A percentile compares a stretch with the other conserved stretches of the same genome.
Evolutionary conservation across 805 yeast genomes (phyloP).

Genomic region (Saccharomycopsis javanensis): DNA sequence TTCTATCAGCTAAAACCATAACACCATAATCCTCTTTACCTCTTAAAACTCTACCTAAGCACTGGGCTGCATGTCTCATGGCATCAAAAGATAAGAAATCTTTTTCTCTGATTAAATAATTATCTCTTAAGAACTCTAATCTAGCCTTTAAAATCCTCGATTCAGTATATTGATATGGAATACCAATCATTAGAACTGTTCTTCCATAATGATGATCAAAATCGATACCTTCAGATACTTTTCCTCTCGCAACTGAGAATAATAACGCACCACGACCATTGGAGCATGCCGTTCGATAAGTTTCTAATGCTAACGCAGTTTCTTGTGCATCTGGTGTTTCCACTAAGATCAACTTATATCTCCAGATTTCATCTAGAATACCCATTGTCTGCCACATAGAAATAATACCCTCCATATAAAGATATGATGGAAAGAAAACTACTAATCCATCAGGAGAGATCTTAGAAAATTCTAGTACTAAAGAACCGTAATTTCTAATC

Average conservation of each 20-base stretch:
- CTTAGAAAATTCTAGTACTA: conserved; percentile 85
- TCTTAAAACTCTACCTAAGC: conserved; percentile 91
- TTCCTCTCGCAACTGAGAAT: conserved; percentile 96
- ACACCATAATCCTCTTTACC: conserved; percentile 99
- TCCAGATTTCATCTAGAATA: conserved; percentile 96
- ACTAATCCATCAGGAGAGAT: conserved; percentile 98
- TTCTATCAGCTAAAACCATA: conserved; percentile 93
- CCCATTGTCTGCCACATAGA: conserved; percentile 99
- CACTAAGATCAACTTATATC: conserved; percentile 84
- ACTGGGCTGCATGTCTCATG: conserved; percentile 99
- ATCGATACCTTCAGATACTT: conserved; percentile 98
- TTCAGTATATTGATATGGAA: conserved; percentile 97
- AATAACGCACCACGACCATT: conserved; percentile 97
- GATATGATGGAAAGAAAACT: conserved; percentile 92
- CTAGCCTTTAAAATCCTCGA: conserved; percentile 93
- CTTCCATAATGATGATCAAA: conserved; percentile 98
- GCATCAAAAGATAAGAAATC: conserved; percentile 97
- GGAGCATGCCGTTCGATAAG: conserved; percentile 91
- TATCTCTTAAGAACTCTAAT: conserved; percentile 85
- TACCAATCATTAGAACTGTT: conserved; percentile 96
- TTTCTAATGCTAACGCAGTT: conserved; percentile 89
- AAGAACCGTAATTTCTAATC: conserved; percentile 91
- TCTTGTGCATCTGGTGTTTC: conserved; percentile 99
- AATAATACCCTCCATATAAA: conserved; percentile 96
- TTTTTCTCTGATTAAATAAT: conserved; percentile 84